Conservation (phyloP, 2,329 filamentous ascomycete species). For the Penicillium sp. region DNA sequence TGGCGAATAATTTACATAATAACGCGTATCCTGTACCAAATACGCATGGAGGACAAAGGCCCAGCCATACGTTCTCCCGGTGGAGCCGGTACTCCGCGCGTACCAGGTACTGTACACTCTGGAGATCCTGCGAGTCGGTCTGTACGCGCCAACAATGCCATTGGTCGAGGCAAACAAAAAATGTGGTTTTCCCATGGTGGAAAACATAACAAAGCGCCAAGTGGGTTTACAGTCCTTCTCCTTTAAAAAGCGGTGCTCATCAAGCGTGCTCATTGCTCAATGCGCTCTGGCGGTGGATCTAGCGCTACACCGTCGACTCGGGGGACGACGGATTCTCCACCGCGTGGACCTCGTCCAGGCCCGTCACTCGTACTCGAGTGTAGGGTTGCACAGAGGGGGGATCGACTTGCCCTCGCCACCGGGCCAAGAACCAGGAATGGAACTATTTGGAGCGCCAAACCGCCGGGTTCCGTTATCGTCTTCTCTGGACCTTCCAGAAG, state of each 20-base stretch:
- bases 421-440: slow-evolving; percentile 1
- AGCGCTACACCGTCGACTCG: slow-evolving; percentile 13
- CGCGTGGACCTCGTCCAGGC: slow-evolving; percentile 22
- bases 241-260: not conserved
- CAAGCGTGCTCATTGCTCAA: slow-evolving; percentile 9
- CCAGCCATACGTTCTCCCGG: not conserved
- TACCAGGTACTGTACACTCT: not conserved
- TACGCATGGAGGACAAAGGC: not conserved
- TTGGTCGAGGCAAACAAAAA: slow-evolving; percentile 4
- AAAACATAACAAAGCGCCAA: not conserved
- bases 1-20: not conserved
- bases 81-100: slow-evolving; percentile 3
- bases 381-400: slow-evolving; percentile 4
- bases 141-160: slow-evolving; percentile 16
- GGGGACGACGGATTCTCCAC: slow-evolving; percentile 26
- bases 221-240: not conserved
- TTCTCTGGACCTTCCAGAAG: slow-evolving; percentile 26
- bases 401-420: slow-evolving; percentile 15
- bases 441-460: slow-evolving; percentile 21
- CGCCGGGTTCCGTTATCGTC: slow-evolving; percentile 16
- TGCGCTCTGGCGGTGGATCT: not conserved
- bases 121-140: not conserved
- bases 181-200: not conserved
- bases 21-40: not conserved
- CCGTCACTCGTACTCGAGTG: slow-evolving; percentile 19